Base-by-base conservation (phyloP, 345 rosid genomes). In the Melaleuca quinquenervia region DNA sequence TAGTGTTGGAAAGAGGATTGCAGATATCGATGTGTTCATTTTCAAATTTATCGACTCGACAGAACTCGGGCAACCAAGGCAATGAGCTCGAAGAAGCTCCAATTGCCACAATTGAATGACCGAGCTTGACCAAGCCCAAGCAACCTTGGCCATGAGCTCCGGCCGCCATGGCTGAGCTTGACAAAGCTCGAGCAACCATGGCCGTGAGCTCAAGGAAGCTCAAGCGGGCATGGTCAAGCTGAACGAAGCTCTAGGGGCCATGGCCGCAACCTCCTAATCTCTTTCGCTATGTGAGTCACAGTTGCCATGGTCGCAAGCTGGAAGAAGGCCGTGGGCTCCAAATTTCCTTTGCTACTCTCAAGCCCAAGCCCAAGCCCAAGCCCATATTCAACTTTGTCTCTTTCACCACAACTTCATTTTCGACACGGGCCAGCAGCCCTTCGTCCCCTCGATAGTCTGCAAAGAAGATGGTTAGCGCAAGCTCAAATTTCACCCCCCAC, bases 1-100 rank as follows among this genome's bases (percentile, higher is more conserved):
- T 90, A 26, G 18, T 92, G 6, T 91, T 93, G 87, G 94, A 93
- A 82, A 89, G 87, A 51, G 95, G 96, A 49, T 80, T 94, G 55
- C 92, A 90, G 56, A 91, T 91, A 86, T 86, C 91, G 52, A 90
- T 92, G 89, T 89, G 80, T 64, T 55, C 87, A 64, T 84, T 90
- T 83, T 91, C 86, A 51, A 88, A 89, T 83, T 86, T 88, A 6
- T 85, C 92, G 2, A 89, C 87, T 88, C 88, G 0, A 32, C 0
- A 0, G 32, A 32, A 64, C 45, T 64, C 0, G 6, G 29, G 3
- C 5, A 6, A 12, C 11, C 1, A 18, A 16, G 13, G 1, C 78
- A 16, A 1, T 1, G 0, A 64, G 24, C 48, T 64, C 6, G 3
- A 0, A 64, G 24, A 64, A 32, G 78, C 45, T 64, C 0, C 22